Conservation (phyloP, 805 yeast genomes). For the Yamadazyma philogaea region DNA sequence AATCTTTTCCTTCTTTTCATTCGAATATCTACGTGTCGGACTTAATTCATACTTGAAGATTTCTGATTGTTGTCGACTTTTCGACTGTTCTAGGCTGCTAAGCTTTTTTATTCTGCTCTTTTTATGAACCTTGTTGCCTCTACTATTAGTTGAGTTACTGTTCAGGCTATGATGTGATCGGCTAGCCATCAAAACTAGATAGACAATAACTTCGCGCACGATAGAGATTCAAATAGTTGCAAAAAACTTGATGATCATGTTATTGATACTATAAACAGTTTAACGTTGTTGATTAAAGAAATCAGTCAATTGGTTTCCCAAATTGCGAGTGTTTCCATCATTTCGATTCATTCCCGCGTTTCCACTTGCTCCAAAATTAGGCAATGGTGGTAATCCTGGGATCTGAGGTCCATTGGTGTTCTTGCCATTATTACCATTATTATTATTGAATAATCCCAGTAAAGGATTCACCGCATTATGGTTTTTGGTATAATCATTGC, state of each 20-base stretch:
- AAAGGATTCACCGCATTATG: constrained; percentile 44
- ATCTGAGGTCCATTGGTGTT: background rate
- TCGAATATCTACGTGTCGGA: background rate
- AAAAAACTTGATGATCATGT: background rate
- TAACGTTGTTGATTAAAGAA: constrained; percentile 22
- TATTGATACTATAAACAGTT: background rate
- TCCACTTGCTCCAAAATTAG: background rate
- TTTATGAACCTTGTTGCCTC: background rate
- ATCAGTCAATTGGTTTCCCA: constrained; percentile 38
- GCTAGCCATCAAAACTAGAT: background rate
- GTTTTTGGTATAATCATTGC: constrained; percentile 10
- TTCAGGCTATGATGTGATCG: background rate
- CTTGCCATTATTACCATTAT: background rate
- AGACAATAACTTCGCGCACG: background rate
- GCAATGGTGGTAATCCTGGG: constrained; percentile 5
- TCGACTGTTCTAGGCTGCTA: background rate
- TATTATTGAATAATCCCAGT: constrained; percentile 41
- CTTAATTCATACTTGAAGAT: background rate
- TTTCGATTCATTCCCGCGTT: constrained; percentile 7
- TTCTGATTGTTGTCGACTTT: background rate
- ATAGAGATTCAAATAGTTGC: background rate
- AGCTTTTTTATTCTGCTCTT: background rate
- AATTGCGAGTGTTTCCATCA: constrained; percentile 23
- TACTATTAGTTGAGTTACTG: background rate
- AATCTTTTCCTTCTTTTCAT: background rate